Evolutionary conservation across 2,329 filamentous ascomycete genomes (phyloP).

Genomic region (Colletotrichum trifolii): DNA sequence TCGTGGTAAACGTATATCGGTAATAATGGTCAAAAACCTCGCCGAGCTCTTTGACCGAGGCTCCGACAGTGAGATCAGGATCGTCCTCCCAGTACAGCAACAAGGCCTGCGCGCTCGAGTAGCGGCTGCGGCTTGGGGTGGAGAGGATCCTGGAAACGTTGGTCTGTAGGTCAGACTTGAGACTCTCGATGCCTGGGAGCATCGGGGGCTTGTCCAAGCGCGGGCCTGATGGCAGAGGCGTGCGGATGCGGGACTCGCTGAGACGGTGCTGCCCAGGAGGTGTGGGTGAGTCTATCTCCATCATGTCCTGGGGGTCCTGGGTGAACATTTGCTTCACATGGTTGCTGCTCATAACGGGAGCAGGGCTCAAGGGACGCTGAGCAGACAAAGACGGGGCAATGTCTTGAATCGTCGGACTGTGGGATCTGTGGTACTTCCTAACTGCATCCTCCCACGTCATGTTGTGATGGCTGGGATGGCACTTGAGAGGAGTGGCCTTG

Average conservation of each 20-base stretch:
- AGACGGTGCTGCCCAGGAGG: slow-evolving; percentile 52
- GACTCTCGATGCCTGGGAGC: slow-evolving; percentile 61
- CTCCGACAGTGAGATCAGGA: slow-evolving; percentile 49
- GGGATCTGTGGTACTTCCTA: slow-evolving; percentile 63
- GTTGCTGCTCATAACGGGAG: slow-evolving; percentile 48
- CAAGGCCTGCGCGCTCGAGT: slow-evolving; percentile 63
- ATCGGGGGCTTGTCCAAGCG: slow-evolving; percentile 63
- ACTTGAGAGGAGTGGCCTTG: slow-evolving; percentile 50
- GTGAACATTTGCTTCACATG: slow-evolving; percentile 53
- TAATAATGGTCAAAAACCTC: slow-evolving; percentile 64
- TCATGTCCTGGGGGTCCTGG: slow-evolving; percentile 65
- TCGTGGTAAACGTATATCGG: slow-evolving; percentile 60
- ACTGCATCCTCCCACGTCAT: slow-evolving; percentile 71
- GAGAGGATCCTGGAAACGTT: slow-evolving; percentile 61
- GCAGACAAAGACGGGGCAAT: slow-evolving; percentile 55
- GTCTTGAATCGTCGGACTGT: slow-evolving; percentile 63
- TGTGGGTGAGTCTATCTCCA: slow-evolving; percentile 63
- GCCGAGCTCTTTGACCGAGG: slow-evolving; percentile 58
- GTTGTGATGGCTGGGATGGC: slow-evolving; percentile 69
- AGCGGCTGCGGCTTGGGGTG: slow-evolving; percentile 62
- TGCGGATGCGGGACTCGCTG: slow-evolving; percentile 63
- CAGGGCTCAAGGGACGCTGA: slow-evolving; percentile 60
- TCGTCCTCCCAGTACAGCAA: slow-evolving; percentile 69
- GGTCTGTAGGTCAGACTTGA: slow-evolving; percentile 64
- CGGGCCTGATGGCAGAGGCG: slow-evolving; percentile 66